Conservation (phyloP, 805 yeast genomes). For the Maudiozyma pseudohumilis region DNA sequence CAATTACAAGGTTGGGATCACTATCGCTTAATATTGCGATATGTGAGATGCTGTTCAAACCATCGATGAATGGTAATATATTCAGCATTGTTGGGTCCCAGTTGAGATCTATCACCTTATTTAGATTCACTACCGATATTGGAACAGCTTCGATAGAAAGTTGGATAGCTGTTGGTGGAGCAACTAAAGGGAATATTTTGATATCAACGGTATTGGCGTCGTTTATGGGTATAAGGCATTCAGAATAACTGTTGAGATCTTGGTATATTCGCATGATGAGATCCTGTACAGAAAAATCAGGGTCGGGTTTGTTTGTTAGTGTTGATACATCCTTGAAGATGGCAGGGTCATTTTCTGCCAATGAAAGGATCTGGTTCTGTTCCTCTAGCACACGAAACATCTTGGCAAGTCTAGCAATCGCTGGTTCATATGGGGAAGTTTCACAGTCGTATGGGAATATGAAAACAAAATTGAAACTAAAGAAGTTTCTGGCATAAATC, state of each 20-base stretch:
- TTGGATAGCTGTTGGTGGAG: conserved; percentile 62
- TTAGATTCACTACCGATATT: conserved; percentile 69
- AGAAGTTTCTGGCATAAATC: conserved; percentile 80
- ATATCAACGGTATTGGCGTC: conserved; percentile 84
- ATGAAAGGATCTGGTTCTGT: conserved; percentile 68
- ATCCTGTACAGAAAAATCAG: conserved; percentile 50
- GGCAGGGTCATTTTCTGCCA: conserved; percentile 34
- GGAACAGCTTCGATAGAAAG: conserved; percentile 83
- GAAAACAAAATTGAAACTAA: conserved; percentile 86
- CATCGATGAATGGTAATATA: conserved; percentile 78
- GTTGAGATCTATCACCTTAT: conserved; percentile 67
- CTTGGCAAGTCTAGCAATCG: conserved; percentile 71
- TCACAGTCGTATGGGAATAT: conserved; percentile 79
- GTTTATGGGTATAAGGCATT: conserved; percentile 89
- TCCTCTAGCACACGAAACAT: conserved; percentile 89
- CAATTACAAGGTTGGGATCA: conserved; percentile 65
- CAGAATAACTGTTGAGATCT: conserved; percentile 90
- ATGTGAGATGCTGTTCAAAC: conserved; percentile 69
- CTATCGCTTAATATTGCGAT: conserved; percentile 77
- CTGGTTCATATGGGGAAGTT: conserved; percentile 77
- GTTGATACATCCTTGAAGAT: conserved; percentile 11
- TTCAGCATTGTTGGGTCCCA: conserved; percentile 98
- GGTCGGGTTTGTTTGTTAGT: conserved; percentile 6
- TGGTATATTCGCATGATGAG: conserved; percentile 84
- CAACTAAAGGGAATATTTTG: conserved; percentile 81